Evolutionary conservation across 495 filamentous ascomycete species (phyloP), one percentile per base, ranked within the genome.

Genomic region (Podospora didyma): DNA sequence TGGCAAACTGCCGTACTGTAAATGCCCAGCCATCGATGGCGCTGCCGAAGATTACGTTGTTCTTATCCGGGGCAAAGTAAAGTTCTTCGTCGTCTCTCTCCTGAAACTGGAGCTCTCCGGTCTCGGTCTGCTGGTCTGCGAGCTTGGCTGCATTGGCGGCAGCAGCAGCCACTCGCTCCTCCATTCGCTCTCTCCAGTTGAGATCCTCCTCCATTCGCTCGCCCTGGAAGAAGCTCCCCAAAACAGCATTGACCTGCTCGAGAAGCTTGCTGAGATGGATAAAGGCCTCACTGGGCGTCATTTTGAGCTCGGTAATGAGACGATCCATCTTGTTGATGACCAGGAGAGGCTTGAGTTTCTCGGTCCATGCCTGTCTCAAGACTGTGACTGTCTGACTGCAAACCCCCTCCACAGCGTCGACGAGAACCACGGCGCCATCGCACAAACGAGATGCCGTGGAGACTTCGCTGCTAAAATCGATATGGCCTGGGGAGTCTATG

Each of bases 281-380:
- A 62, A 91, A 95, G 12, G 94, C 95, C 72, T 99, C 94, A 14
- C 73, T 75, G 6, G 95, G 89, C 24, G 83, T 96, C 86, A 99
- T 90, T 68, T 90, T 90, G 46, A 96, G 77, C 75, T 99, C 94
- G 0, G 89, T 94, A 28, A 99, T 79, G 28, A 99, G 79, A 22
- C 94, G 83, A 69, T 99, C 94, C 72, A 99, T 93, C 71, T 99
- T 99, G 76, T 99, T 99, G 68, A 99, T 92, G 37, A 97, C 89
- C 34, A 99, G 76, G 31, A 99, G 80, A 1, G 94, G 95, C 72
- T 92, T 95, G 63, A 99, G 79, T 64, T 96, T 90, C 75, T 99
- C 95, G 31, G 89, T 88, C 93, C 94, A 99, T 23, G 90, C 87
- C 68, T 97, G 94, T 20, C 94, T 84, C 14, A 99, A 79, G 24